Conservation (phyloP, 768 basidiomycete species). For the Boletales sp. region DNA sequence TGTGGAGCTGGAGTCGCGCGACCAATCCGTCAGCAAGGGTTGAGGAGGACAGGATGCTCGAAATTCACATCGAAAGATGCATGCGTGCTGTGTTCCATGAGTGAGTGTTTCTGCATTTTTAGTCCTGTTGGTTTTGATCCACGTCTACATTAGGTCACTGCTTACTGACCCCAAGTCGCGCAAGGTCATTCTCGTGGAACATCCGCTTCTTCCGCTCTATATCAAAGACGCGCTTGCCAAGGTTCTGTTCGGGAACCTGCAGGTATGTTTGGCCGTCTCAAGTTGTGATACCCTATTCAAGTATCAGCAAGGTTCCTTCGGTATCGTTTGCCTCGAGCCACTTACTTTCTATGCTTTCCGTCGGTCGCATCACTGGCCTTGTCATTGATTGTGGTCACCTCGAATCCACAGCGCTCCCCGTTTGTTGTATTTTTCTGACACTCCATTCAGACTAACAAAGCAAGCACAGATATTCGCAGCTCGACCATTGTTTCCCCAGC, state of each 20-base stretch:
- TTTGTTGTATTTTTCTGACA: constrained; percentile 36
- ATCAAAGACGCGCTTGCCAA: constrained; percentile 88
- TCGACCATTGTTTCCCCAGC: constrained; percentile 77
- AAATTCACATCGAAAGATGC: constrained; percentile 61
- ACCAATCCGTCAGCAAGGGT: constrained; percentile 51
- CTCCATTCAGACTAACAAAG: constrained; percentile 1
- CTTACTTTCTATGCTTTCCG: constrained; percentile 77
- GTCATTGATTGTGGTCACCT: constrained; percentile 92
- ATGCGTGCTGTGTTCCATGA: constrained; percentile 80
- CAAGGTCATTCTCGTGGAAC: constrained; percentile 91
- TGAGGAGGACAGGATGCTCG: constrained; percentile 74
- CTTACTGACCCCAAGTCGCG: constrained; percentile 93
- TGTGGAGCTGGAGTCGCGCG: constrained; percentile 64
- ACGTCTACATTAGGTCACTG: constrained; percentile 59
- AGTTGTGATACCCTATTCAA: not conserved
- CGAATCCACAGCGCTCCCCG: constrained; percentile 86
- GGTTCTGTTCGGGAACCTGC: constrained; percentile 85
- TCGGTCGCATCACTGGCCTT: constrained; percentile 88
- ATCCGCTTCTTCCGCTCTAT: constrained; percentile 78
- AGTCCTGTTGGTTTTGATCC: constrained; percentile 7
- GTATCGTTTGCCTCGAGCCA: constrained; percentile 91
- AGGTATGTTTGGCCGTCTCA: constrained; percentile 42
- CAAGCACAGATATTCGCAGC: constrained; percentile 79
- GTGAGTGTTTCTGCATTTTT: constrained; percentile 42
- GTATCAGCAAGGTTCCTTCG: constrained; percentile 70